A percentile compares a stretch with the other conserved stretches of the same genome.
These are phyloP conservation scores for Epichloe uncinata DNA, from an alignment of 2,329 filamentous ascomycete genomes.

Conservation along the genomic window DNA sequence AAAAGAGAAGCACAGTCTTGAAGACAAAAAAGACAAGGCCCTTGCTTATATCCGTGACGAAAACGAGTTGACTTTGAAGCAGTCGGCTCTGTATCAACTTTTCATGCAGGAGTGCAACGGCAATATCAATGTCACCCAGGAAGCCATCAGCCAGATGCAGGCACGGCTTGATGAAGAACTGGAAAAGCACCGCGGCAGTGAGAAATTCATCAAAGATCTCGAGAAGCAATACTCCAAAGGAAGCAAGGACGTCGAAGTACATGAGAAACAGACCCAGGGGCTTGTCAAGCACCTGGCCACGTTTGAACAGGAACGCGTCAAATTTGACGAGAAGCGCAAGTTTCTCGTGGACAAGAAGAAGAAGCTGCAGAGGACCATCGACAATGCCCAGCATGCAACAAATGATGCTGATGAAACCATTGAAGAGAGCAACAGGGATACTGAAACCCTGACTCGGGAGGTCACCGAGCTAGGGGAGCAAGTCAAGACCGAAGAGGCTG, in stretches of 20 bases:
- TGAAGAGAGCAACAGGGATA: conserved; percentile 63
- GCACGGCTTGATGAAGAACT: conserved; percentile 74
- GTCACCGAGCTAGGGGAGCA: conserved; percentile 69
- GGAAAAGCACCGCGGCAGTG: conserved; percentile 80
- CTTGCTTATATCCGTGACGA: conserved; percentile 81
- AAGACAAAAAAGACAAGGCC: conserved; percentile 90
- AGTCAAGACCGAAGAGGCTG: conserved; percentile 66
- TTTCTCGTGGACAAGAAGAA: conserved; percentile 84
- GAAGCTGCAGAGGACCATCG: conserved; percentile 82
- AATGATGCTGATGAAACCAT: conserved; percentile 66
- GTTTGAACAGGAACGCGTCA: conserved; percentile 92
- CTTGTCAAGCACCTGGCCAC: conserved; percentile 79
- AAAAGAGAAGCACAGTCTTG: conserved; percentile 84
- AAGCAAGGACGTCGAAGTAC: conserved; percentile 67
- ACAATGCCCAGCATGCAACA: conserved; percentile 59
- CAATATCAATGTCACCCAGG: conserved; percentile 77
- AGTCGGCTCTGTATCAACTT: conserved; percentile 85
- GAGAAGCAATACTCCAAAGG: conserved; percentile 74
- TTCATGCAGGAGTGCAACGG: conserved; percentile 80
- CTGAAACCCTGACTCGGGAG: conserved; percentile 62
- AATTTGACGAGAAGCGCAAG: conserved; percentile 95
- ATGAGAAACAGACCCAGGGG: conserved; percentile 69
- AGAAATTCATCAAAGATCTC: conserved; percentile 79
- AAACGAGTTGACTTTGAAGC: conserved; percentile 81
- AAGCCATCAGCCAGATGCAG: conserved; percentile 85